These are phyloP conservation scores for Auxenochlorella pyrenoidosa DNA, from an alignment of 139 green algal genomes.

Conservation along the genomic window DNA sequence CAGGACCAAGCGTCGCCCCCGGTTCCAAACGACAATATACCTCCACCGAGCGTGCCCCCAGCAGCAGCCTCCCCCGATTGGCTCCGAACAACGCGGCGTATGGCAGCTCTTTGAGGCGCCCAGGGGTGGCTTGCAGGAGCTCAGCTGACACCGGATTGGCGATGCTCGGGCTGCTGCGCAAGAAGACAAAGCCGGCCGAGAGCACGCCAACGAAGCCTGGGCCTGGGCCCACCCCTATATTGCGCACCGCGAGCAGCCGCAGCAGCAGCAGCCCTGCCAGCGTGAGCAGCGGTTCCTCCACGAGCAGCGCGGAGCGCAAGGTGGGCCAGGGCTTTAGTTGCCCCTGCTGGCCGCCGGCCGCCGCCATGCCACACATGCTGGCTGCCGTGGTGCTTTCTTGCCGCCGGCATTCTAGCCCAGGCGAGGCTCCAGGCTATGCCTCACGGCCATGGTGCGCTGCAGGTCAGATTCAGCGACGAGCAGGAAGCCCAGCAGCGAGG, in stretches of 20 bases:
- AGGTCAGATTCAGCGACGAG: conserved; percentile 34
- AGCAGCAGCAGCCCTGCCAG: neutral
- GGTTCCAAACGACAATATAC: neutral
- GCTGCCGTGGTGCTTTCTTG: neutral
- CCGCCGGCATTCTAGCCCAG: neutral
- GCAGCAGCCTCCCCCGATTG: neutral
- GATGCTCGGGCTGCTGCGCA: neutral
- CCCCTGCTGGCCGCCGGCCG: neutral
- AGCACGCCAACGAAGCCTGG: neutral
- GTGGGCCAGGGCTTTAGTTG: neutral
- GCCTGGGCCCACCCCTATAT: neutral
- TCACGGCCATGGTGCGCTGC: neutral
- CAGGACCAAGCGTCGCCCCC: neutral
- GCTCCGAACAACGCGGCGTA: neutral
- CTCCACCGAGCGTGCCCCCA: neutral
- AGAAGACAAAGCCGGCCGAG: neutral
- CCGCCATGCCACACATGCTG: neutral
- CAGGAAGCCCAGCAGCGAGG: neutral
- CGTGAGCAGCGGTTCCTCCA: conserved; percentile 4
- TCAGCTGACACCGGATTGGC: neutral
- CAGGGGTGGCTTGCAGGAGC: neutral
- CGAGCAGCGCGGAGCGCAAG: neutral
- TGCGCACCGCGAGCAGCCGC: neutral
- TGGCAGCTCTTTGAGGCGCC: neutral
- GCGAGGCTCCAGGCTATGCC: too few relatives aligned